Percentiles rank a stretch among this genome's conserved stretches.
Conservation (phyloP, 768 basidiomycete species). For the Hypsizygus marmoreus region DNA sequence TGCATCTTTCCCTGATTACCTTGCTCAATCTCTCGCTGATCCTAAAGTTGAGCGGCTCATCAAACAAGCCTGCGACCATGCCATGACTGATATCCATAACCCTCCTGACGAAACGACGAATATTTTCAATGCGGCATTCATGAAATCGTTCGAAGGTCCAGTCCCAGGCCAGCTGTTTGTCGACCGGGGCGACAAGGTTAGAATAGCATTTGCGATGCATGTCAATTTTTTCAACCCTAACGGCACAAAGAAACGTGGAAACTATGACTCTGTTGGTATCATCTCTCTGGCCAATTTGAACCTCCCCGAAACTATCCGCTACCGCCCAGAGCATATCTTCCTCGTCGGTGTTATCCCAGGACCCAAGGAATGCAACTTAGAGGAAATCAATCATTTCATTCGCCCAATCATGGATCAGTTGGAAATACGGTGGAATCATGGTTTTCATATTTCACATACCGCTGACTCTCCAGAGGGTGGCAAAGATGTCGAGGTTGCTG, state of each 20-base stretch:
- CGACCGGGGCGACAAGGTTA: neutral
- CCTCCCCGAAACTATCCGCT: constrained; percentile 27
- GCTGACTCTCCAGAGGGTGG: too few species aligned
- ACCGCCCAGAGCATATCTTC: constrained; percentile 34
- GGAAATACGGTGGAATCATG: constrained; percentile 11
- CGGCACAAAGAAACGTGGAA: too few species aligned
- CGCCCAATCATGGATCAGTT: constrained; percentile 28
- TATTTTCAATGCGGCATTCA: too few species aligned
- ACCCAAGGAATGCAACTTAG: too few species aligned
- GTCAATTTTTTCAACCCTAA: too few species aligned
- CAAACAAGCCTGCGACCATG: constrained; percentile 10
- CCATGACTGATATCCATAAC: neutral
- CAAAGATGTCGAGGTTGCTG: too few species aligned
- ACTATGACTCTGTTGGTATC: too few species aligned
- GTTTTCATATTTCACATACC: constrained; percentile 19
- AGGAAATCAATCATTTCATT: too few species aligned
- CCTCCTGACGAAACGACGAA: too few species aligned
- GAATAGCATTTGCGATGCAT: too few species aligned
- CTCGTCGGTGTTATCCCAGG: constrained; percentile 24
- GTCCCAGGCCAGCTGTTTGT: neutral
- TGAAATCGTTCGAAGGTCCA: constrained; percentile 4
- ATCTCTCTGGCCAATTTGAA: constrained; percentile 31
- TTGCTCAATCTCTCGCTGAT: constrained; percentile 10
- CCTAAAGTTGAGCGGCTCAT: constrained; percentile 1
- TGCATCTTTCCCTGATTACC: constrained; percentile 10